Conservation (phyloP, 108 stramenopile genomes). For the Skeletonema marinoi region DNA sequence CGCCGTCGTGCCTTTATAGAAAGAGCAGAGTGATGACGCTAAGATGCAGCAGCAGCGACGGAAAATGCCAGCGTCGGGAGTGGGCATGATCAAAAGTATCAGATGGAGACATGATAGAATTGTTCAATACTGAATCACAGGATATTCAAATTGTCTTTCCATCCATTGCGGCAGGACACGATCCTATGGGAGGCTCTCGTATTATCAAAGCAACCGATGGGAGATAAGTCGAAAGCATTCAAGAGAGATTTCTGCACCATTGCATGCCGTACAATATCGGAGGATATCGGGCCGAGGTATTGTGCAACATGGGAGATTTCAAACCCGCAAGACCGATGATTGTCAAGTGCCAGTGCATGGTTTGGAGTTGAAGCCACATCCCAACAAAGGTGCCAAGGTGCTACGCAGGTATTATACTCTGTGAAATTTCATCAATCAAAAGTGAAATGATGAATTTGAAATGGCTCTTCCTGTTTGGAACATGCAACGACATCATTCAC, state of each 20-base stretch:
- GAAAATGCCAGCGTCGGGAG: not conserved
- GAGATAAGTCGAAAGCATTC: conserved; percentile 18
- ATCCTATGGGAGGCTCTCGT: conserved; percentile 1
- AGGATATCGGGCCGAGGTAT: conserved; percentile 9
- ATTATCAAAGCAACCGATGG: conserved; percentile 35
- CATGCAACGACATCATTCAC: conserved; percentile 38
- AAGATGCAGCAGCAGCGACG: not conserved
- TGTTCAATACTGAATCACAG: conserved; percentile 27
- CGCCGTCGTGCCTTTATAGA: not conserved
- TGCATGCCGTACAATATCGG: conserved; percentile 28
- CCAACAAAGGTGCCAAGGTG: conserved; percentile 32
- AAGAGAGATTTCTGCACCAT: conserved; percentile 21
- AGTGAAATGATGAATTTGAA: conserved; percentile 27
- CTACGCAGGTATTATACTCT: too few relatives aligned
- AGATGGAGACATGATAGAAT: conserved; percentile 31
- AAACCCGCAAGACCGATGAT: conserved; percentile 27
- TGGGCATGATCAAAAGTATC: conserved; percentile 12
- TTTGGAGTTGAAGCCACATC: conserved; percentile 12
- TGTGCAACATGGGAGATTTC: conserved; percentile 35
- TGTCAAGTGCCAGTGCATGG: conserved; percentile 28
- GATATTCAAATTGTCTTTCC: conserved; percentile 48
- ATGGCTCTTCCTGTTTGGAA: conserved; percentile 37
- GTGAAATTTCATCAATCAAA: conserved; percentile 23
- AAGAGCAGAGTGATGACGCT: too few relatives aligned
- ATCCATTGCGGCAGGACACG: conserved; percentile 21